phyloP scores from a whole-genome alignment of 257 asterid genomes.

The Petunia secreta region DNA sequence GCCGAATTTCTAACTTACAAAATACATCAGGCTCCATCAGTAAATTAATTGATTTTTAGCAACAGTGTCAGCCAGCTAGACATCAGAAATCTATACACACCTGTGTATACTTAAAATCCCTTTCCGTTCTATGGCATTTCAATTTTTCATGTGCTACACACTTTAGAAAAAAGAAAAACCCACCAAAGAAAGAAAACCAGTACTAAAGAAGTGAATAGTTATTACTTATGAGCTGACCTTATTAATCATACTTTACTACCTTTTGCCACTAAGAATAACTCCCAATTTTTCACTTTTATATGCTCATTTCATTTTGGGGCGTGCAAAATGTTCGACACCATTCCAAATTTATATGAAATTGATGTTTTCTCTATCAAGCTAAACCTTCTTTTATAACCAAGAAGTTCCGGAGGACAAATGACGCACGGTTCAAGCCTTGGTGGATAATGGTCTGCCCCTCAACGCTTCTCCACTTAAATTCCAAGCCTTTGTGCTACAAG shows the following conservation, averaged over 20 bases:
- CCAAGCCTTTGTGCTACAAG: too few relatives aligned
- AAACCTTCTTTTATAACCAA: too few relatives aligned
- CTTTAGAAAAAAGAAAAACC: neutral
- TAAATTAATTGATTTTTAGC: neutral
- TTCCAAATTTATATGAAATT: neutral
- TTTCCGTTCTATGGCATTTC: neutral
- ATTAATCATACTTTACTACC: neutral
- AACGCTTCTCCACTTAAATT: too few relatives aligned
- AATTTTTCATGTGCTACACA: neutral
- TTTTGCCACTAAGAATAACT: neutral
- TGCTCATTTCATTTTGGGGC: neutral
- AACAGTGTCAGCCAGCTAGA: neutral
- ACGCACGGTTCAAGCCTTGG: too few relatives aligned
- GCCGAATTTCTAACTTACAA: slow-evolving; percentile 15
- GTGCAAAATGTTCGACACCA: neutral
- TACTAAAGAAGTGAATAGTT: neutral
- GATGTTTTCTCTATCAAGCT: too few relatives aligned
- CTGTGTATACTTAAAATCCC: neutral
- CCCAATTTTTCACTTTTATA: neutral
- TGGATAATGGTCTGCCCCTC: too few relatives aligned
- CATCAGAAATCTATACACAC: neutral
- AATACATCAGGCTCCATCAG: neutral
- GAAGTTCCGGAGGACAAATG: too few relatives aligned
- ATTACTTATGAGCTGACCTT: neutral
- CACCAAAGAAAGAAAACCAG: neutral